phyloP scores from a whole-genome alignment of 352 stramenopile genomes.

The Phytopythium litorale region DNA sequence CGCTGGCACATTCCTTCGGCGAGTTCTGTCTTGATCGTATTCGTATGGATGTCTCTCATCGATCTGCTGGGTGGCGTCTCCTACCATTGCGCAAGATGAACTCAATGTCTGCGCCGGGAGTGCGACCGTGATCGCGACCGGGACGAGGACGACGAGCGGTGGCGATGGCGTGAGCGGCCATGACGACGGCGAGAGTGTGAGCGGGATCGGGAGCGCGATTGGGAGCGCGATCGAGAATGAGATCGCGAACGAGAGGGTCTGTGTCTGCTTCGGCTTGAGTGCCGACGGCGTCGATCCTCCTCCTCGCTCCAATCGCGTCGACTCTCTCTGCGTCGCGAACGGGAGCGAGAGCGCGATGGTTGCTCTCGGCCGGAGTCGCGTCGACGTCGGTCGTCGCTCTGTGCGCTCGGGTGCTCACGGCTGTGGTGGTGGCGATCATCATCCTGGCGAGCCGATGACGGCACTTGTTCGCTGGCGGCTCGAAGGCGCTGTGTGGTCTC shows the following conservation, averaged over 20 bases:
- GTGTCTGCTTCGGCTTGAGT: constrained; percentile 15
- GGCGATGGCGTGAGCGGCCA: constrained; percentile 2
- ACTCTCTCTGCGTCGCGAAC: constrained; percentile 12
- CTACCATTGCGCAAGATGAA: background rate
- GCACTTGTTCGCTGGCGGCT: background rate
- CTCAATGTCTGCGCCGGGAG: constrained; percentile 7
- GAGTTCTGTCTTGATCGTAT: background rate
- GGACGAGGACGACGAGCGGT: constrained; percentile 19
- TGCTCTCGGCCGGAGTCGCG: too few species aligned
- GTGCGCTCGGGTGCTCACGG: background rate
- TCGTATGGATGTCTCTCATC: background rate
- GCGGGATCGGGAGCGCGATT: constrained; percentile 34
- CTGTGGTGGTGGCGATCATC: background rate
- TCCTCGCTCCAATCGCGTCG: constrained; percentile 18
- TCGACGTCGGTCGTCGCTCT: background rate
- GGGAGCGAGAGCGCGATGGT: constrained; percentile 6
- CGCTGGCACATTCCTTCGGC: background rate
- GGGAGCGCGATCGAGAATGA: too few species aligned
- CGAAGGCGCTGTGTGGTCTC: background rate
- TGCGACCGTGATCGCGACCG: constrained; percentile 30
- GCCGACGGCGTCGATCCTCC: constrained; percentile 9
- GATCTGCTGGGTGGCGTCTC: background rate
- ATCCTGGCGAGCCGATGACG: background rate
- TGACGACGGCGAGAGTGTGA: constrained; percentile 21
- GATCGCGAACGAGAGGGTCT: constrained; percentile 23